Base-by-base conservation (phyloP, 129 eudicot species). In the Tanacetum coccineum region DNA sequence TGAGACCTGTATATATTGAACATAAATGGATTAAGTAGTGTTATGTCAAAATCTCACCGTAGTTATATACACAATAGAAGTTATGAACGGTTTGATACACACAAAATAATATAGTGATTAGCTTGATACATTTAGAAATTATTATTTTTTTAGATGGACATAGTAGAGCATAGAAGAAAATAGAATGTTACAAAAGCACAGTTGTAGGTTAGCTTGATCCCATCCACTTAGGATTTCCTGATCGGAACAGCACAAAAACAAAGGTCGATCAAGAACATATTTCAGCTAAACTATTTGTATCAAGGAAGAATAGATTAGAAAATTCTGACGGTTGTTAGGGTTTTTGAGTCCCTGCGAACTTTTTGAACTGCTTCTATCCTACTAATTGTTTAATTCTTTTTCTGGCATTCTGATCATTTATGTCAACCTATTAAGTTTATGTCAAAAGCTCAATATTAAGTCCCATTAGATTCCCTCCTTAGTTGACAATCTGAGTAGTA, bases 121-220 rank as follows among this genome's bases (percentile, higher is more conserved):
- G 50, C 50, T 45, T 53, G 1, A 53, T 2, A 3, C 25, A 53
- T 3, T 17, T 3, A 17, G 12, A 53, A 53, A 53, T 3, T n/a
- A n/a, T n/a, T n/a, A n/a, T n/a, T n/a, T n/a, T n/a, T n/a, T n/a
- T n/a, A n/a, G n/a, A n/a, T n/a, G n/a, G n/a, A n/a, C n/a, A n/a
- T n/a, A 53, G 7, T 3, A 53, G 14, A 53, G 95, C 89, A 86
- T 87, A 81, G 85, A 90, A 87, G 87, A 81, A 87, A 84, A 75
- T 75, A 72, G 81, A 88, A 81, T 77, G 79, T 74, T 82, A 84
- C 82, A 74, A 28, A 28, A 2, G n/a, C 51, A 13, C 13, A n/a
- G 13, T 47, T 47, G n/a, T 47, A 11, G n/a, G 51, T 47, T 8
- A n/a, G 51, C n/a, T 47, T 47, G 51, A 13, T 13, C n/a, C 3